These are phyloP conservation scores for Colletotrichum noveboracense DNA, from an alignment of 2,329 filamentous ascomycete genomes.

Conservation along the genomic window DNA sequence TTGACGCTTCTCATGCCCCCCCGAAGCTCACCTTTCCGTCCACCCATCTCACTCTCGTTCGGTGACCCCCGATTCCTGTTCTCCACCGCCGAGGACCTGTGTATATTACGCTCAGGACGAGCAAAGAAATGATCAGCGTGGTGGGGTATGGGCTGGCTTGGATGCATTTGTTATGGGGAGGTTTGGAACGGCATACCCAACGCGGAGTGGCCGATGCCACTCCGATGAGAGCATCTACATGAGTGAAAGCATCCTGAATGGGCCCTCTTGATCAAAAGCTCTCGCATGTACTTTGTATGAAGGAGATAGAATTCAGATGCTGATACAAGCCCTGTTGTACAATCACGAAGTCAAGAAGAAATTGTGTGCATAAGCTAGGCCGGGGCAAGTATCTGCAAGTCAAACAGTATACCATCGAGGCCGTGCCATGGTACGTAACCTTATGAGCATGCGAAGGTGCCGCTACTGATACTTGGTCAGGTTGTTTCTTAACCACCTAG, in stretches of 20 bases:
- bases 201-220: conserved; percentile 1
- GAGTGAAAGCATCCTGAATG: conserved; percentile 8
- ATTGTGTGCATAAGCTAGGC: background rate
- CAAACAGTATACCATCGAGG: background rate
- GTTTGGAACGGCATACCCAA: conserved; percentile 14
- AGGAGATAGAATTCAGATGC: conserved; percentile 22
- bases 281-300: conserved; percentile 25
- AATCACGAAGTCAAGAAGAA: background rate
- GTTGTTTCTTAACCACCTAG: background rate
- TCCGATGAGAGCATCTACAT: conserved; percentile 1
- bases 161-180: conserved; percentile 17
- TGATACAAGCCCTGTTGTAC: background rate
- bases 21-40: background rate
- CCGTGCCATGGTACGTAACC: background rate
- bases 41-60: conserved; percentile 8
- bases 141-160: conserved; percentile 16
- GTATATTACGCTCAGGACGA: conserved; percentile 23
- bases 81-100: conserved; percentile 9
- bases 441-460: background rate
- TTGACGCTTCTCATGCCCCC: background rate
- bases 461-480: background rate
- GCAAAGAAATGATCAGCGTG: conserved; percentile 6
- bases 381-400: background rate
- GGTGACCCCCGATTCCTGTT: conserved; percentile 10
- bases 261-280: conserved; percentile 8